phyloP scores from a whole-genome alignment of 2,329 filamentous ascomycete species.

The Penicillium sp. region DNA sequence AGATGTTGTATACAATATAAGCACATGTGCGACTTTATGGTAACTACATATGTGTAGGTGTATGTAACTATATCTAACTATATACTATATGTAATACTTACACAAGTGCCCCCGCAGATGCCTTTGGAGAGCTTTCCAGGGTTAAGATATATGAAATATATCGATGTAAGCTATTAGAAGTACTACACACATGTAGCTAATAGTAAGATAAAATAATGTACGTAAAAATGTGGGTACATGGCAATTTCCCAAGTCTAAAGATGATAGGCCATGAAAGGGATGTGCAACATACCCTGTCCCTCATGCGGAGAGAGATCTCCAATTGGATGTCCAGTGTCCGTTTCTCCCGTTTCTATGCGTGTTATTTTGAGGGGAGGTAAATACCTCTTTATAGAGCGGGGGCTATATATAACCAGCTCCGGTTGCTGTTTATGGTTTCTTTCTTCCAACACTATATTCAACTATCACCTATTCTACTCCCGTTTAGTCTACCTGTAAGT shows the following conservation, averaged over 20 bases:
- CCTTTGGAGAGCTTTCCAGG: too few species aligned
- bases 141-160: too few species aligned
- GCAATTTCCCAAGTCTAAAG: neutral
- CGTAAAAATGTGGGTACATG: neutral
- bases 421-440: neutral
- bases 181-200: too few species aligned
- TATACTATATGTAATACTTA: too few species aligned
- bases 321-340: neutral
- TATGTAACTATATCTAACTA: too few species aligned
- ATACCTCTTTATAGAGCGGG: neutral
- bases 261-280: neutral
- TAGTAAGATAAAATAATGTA: neutral
- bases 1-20: neutral
- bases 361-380: neutral
- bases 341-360: neutral
- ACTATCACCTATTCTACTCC: neutral
- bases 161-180: too few species aligned
- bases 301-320: constrained; percentile 11
- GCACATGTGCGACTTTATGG: too few species aligned
- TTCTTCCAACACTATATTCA: neutral
- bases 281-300: neutral
- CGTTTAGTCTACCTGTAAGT: neutral
- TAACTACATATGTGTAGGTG: too few species aligned
- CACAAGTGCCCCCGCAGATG: too few species aligned
- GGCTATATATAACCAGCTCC: constrained; percentile 4